Percentiles rank a stretch among this genome's conserved stretches.
These are phyloP conservation scores for Boechera divaricarpa DNA, from an alignment of 345 rosid genomes.

Conservation along the genomic window DNA sequence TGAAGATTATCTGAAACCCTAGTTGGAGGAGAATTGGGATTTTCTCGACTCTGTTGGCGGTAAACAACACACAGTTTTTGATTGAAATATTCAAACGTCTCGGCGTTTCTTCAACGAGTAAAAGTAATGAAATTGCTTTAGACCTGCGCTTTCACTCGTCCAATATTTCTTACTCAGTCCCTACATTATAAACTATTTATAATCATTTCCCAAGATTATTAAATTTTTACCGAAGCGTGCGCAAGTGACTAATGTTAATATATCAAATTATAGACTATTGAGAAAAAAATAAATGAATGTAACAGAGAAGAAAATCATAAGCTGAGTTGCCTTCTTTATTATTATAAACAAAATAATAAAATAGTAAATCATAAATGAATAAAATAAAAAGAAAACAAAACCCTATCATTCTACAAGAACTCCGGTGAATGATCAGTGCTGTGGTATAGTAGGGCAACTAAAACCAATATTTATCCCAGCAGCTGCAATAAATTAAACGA, in stretches of 20 bases:
- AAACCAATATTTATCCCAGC: not conserved
- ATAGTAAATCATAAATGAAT: slow-evolving; percentile 2
- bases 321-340: not conserved
- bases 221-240: not conserved
- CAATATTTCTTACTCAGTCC: not conserved
- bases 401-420: not conserved
- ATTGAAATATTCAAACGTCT: slow-evolving; percentile 25
- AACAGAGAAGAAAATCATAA: not conserved
- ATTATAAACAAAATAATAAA: not conserved
- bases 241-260: not conserved
- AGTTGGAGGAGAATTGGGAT: slow-evolving; percentile 7
- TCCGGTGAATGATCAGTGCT: slow-evolving; percentile 19
- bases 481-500: slow-evolving; percentile 33
- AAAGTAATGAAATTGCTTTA: not conserved
- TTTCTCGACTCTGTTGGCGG: slow-evolving; percentile 9
- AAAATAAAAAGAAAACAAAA: not conserved
- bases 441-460: slow-evolving; percentile 21
- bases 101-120: slow-evolving; percentile 10
- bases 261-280: not conserved
- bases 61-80: slow-evolving; percentile 3
- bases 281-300: not conserved
- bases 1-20: slow-evolving; percentile 22
- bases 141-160: not conserved
- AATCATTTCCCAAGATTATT: not conserved
- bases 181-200: slow-evolving; percentile 10